phyloP scores from a whole-genome alignment of 495 filamentous ascomycete species.

The Penicillium mononematosum region DNA sequence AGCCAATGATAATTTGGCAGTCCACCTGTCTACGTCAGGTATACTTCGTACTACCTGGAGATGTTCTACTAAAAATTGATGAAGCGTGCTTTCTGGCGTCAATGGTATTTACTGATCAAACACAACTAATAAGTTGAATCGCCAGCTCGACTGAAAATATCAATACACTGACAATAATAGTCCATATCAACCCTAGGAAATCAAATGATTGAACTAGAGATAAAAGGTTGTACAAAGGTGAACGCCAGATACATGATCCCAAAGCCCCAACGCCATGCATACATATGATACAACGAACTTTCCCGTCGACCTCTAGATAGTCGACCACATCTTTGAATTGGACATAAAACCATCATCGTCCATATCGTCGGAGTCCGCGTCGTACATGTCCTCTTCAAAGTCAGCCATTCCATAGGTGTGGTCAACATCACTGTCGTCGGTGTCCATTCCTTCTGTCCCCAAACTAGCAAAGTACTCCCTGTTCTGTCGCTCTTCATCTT shows the following conservation, averaged over 20 bases:
- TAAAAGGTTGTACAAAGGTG: not conserved
- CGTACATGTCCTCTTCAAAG: slow-evolving; percentile 31
- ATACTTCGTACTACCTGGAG: not conserved
- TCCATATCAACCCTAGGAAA: not conserved
- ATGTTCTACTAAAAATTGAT: not conserved
- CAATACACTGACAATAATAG: not conserved
- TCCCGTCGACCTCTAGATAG: not conserved
- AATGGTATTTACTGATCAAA: not conserved
- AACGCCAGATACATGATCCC: slow-evolving; percentile 5
- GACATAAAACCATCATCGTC: slow-evolving; percentile 1
- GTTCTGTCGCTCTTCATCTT: slow-evolving; percentile 39
- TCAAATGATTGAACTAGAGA: not conserved
- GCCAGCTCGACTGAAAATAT: not conserved
- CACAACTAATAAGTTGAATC: not conserved
- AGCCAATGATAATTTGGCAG: slow-evolving; percentile 4
- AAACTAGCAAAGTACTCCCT: slow-evolving; percentile 28
- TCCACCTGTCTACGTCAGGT: not conserved
- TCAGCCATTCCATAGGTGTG: slow-evolving; percentile 27
- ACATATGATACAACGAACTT: not conserved
- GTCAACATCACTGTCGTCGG: slow-evolving; percentile 22
- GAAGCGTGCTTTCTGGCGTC: not conserved
- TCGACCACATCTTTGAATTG: slow-evolving; percentile 3
- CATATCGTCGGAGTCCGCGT: slow-evolving; percentile 24
- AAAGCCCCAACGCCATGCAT: slow-evolving; percentile 6
- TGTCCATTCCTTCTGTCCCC: slow-evolving; percentile 24